phyloP scores from a whole-genome alignment of 2,329 filamentous ascomycete genomes.

The Aspergillus felis region DNA sequence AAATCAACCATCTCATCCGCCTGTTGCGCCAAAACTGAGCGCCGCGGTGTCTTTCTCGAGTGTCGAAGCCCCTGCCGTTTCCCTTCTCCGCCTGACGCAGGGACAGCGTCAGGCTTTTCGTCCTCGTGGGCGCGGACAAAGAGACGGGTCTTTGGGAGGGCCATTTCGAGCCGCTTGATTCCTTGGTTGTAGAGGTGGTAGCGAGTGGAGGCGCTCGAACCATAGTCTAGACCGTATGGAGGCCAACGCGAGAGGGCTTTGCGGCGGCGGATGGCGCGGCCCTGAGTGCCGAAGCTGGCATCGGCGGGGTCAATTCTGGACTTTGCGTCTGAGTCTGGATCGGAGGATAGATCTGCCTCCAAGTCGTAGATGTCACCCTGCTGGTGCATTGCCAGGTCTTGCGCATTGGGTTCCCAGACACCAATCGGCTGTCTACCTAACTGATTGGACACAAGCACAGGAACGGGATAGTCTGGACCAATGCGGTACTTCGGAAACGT shows the following conservation, averaged over 20 bases:
- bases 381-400: neutral
- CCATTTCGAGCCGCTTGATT: conserved; percentile 23
- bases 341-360: neutral
- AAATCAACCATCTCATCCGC: conserved; percentile 39
- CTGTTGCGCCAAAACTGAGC: conserved; percentile 33
- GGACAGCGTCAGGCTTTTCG: neutral
- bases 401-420: conserved; percentile 8
- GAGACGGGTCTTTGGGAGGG: conserved; percentile 31
- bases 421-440: neutral
- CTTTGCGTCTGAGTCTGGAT: neutral
- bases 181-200: conserved; percentile 12
- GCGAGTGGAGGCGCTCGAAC: conserved; percentile 16
- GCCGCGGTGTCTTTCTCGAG: neutral
- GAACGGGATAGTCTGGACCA: conserved; percentile 32
- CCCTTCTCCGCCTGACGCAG: too few species aligned
- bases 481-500: conserved; percentile 31
- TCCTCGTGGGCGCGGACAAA: conserved; percentile 10
- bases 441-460: conserved; percentile 20
- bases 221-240: conserved; percentile 36
- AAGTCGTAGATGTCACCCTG: neutral
- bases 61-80: neutral
- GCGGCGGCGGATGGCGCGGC: conserved; percentile 24
- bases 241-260: conserved; percentile 39
- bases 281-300: neutral
- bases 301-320: conserved; percentile 1